Evolutionary conservation across 306 rosid species (phyloP), one percentile per base, ranked within the genome.

Genomic region (Oxytropis ochrocephala): DNA sequence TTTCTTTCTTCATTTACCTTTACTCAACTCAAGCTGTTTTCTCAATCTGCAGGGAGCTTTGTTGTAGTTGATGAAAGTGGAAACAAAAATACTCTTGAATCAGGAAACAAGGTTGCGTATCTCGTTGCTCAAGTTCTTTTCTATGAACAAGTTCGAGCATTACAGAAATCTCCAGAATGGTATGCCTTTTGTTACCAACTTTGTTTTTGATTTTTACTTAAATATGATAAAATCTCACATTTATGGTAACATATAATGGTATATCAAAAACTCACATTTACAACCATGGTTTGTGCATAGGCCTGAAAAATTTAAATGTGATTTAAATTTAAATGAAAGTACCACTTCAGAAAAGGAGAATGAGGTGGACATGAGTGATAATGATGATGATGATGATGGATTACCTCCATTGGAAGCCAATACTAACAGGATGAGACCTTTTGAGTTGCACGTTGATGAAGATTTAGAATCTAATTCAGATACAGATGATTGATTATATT

Each of bases 371-470:
- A 64, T 70, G 0, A 85, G 91, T 27, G 81, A 70, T 43, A 67
- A 82, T 43, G 76, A 75, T 29, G 70, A 90, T 24, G 81, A 70
- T 43, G 72, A 81, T 54, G 91, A 83, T 68, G 96, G 88, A 64
- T 79, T 93, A 49, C 91, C 96, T 52, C 97, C 97, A 7, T 38
- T 90, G 39, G 97, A 92, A 82, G 96, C 89, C 53, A 88, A 90
- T 72, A 86, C 66, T 5, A 90, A 92, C 81, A 81, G 96, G 81
- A 59, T 77, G 33, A 83, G 85, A 80, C 96, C 91, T 12, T 30
- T 66, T 36, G 88, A 80, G 46, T 67, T 63, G 61, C 81, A 76
- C 57, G 41, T 81, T 1, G 84, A 84, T 32, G 67, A 73, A 14
- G 88, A 83, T 52, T 85, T 89, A 2, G 86, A 78, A 30, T 72